Evolutionary conservation across 2,329 filamentous ascomycete species (phyloP), one percentile per base, ranked within the genome.

Genomic region (Fusarium compactum): DNA sequence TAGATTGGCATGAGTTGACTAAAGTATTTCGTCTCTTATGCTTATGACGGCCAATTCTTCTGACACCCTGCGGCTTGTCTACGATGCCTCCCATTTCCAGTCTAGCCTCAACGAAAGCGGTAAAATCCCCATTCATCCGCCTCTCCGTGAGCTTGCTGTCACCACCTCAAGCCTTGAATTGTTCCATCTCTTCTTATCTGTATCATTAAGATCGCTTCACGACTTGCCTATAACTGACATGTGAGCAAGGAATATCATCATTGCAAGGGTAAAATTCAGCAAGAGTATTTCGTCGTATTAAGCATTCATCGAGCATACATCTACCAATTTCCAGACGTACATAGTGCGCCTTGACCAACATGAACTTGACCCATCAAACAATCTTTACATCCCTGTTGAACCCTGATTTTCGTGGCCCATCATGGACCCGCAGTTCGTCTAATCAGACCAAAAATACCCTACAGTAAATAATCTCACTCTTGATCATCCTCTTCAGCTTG

Each of bases 361-460:
- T 59, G 41, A 64, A 64, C 34, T 56, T 58, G 51, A 34, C 62
- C 53, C 48, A 50, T 55, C 29, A 47, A 58, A 46, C 57, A 69
- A 71, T 46, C 58, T 52, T 60, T 22, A 9, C 52, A 72, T 60
- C 58, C 58, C 62, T 62, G 58, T 51, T 65, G 64, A 69, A 65
- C 63, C 68, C 67, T 71, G 67, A 69, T 71, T 56, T 65, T 60
- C 53, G 15, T 44, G 29, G 32, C 41, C 47, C 41, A 55, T 62
- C 20, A 40, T 24, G 41, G 47, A 56, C 40, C 50, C 55, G 32
- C 32, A 47, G 44, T n/a, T 59, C 24, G 24, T 24, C 24, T 24
- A 24, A 24, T 24, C 6, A 32, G n/a, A 46, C 51, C 29, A 46
- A 48, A 43, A 53, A 46, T 34, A 12, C 27, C 32, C 18, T 34